These are phyloP conservation scores for Volvariella volvacea DNA, from an alignment of 1,284 basidiomycete species.

Conservation along the genomic window DNA sequence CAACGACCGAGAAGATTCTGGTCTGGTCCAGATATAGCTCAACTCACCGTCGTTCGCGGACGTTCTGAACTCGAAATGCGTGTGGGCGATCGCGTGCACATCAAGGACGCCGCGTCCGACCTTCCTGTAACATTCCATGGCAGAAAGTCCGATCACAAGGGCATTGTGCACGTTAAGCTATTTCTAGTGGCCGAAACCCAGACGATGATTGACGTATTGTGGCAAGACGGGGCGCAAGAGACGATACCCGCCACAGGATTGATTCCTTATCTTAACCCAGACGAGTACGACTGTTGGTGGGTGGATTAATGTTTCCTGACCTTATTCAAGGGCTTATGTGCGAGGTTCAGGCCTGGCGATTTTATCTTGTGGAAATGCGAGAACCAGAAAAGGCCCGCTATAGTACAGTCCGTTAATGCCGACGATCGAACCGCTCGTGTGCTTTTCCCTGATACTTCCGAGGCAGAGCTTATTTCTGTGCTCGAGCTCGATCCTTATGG, in stretches of 20 bases:
- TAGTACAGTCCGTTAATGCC: constrained; percentile 78
- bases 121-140: constrained; percentile 52
- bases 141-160: constrained; percentile 33
- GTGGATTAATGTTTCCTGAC: too few relatives aligned
- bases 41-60: constrained; percentile 62
- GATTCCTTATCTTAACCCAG: constrained; percentile 78
- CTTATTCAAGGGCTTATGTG: too few relatives aligned
- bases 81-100: constrained; percentile 58
- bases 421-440: constrained; percentile 65
- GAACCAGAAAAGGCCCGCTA: constrained; percentile 56
- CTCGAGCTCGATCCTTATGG: constrained; percentile 88
- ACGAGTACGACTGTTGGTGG: constrained; percentile 85
- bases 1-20: constrained; percentile 73
- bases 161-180: constrained; percentile 44
- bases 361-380: constrained; percentile 84
- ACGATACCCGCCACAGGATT: constrained; percentile 56
- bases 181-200: constrained; percentile 66
- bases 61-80: constrained; percentile 59
- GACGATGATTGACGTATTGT: constrained; percentile 69
- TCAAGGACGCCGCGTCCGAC: constrained; percentile 36
- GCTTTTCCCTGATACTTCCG: constrained; percentile 44
- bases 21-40: constrained; percentile 57
- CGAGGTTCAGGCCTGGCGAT: constrained; percentile 89
- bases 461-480: constrained; percentile 67
- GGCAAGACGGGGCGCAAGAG: constrained; percentile 80